These are phyloP conservation scores for Fusarium graminum DNA, from an alignment of 2,329 filamentous ascomycete species.

Conservation along the genomic window DNA sequence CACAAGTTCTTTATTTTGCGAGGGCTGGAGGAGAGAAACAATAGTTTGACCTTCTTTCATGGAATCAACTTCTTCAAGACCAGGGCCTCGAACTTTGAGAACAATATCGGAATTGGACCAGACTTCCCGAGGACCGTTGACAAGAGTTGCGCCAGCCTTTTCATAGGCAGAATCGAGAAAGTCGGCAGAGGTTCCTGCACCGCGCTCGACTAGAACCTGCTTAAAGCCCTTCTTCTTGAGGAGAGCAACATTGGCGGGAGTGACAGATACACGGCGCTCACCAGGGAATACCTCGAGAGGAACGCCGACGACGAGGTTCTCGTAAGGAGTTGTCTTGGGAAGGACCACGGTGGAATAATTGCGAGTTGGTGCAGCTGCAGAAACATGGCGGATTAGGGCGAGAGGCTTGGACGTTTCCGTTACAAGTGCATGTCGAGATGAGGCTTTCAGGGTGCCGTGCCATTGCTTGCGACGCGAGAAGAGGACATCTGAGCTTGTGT, in stretches of 20 bases:
- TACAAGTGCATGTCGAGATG: conserved; percentile 48
- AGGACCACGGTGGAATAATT: conserved; percentile 57
- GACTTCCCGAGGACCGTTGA: conserved; percentile 74
- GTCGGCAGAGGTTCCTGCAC: conserved; percentile 82
- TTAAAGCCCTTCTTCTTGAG: conserved; percentile 88
- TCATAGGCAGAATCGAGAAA: conserved; percentile 83
- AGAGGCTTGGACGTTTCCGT: conserved; percentile 51
- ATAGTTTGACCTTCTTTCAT: conserved; percentile 79
- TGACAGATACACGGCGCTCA: conserved; percentile 87
- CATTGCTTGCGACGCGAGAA: conserved; percentile 54
- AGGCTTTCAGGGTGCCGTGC: conserved; percentile 54
- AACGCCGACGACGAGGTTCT: conserved; percentile 80
- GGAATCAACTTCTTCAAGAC: conserved; percentile 74
- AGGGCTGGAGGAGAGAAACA: conserved; percentile 86
- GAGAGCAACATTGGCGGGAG: conserved; percentile 84
- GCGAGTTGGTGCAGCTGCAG: conserved; percentile 47
- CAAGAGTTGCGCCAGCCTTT: conserved; percentile 81
- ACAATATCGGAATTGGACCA: conserved; percentile 84
- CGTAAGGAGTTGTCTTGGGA: conserved; percentile 71
- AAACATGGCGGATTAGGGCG: conserved; percentile 57
- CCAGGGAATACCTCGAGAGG: conserved; percentile 82
- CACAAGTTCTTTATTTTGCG: conserved; percentile 82
- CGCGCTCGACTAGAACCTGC: conserved; percentile 81
- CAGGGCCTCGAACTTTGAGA: conserved; percentile 85
- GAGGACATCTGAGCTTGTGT: conserved; percentile 24